Evolutionary conservation across 164 flowering plant genomes (phyloP).

Genomic region (Dillenia turbinata): DNA sequence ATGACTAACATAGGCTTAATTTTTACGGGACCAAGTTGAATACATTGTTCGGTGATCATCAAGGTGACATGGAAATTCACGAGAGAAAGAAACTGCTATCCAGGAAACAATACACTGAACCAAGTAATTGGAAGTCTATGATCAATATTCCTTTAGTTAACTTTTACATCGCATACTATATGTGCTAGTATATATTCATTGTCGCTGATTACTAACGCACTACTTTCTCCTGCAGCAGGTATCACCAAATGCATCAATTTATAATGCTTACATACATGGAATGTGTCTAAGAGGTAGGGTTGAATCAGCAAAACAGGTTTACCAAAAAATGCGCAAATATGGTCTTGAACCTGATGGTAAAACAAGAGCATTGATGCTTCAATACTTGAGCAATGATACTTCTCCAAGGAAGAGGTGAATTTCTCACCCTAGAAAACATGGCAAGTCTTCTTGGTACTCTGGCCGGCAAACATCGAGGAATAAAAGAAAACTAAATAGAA

Average conservation of each 20-base stretch:
- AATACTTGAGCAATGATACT: constrained; percentile 32
- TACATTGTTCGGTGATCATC: too few relatives aligned
- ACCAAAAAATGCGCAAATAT: constrained; percentile 50
- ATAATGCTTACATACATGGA: constrained; percentile 75
- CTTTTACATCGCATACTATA: not conserved
- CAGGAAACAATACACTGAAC: too few relatives aligned
- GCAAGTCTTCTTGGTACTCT: not conserved
- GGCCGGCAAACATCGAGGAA: not conserved
- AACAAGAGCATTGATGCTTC: constrained; percentile 84
- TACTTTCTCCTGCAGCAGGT: constrained; percentile 30
- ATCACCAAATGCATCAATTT: constrained; percentile 54
- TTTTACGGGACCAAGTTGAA: too few relatives aligned
- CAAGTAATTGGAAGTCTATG: too few relatives aligned
- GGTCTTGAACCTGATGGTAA: constrained; percentile 77
- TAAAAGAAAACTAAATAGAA: not conserved
- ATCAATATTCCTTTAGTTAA: too few relatives aligned
- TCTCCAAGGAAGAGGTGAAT: constrained; percentile 6
- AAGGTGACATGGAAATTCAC: too few relatives aligned
- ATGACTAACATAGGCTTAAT: too few relatives aligned
- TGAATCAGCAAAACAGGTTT: constrained; percentile 53
- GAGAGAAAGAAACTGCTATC: too few relatives aligned
- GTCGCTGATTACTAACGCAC: not conserved
- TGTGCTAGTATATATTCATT: not conserved
- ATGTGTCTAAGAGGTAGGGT: constrained; percentile 61
- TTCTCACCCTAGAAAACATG: constrained; percentile 2